Percentiles rank a stretch among this genome's conserved stretches.
These are phyloP conservation scores for Geum urbanum DNA, from an alignment of 306 rosid genomes.

Conservation along the genomic window DNA sequence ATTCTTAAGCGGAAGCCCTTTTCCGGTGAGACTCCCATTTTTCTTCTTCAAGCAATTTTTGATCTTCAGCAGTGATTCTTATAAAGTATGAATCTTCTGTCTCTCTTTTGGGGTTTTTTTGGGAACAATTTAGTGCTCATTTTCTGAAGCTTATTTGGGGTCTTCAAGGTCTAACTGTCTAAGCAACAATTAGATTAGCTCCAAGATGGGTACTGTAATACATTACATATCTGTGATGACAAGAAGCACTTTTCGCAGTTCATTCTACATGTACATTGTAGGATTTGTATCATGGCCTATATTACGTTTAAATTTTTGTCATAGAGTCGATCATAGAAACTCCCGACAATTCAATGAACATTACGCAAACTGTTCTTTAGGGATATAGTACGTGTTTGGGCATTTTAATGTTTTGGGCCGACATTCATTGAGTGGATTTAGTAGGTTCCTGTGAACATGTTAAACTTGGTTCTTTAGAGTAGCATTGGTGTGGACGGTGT, in stretches of 20 bases:
- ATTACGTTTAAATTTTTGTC: neutral
- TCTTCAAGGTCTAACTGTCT: neutral
- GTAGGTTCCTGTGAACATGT: neutral
- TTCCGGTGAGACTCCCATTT: slow-evolving; percentile 38
- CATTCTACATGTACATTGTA: neutral
- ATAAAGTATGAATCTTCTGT: neutral
- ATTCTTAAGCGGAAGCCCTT: slow-evolving; percentile 89
- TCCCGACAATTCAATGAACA: neutral
- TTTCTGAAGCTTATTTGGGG: neutral
- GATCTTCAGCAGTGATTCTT: neutral
- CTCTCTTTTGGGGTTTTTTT: neutral
- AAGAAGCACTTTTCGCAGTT: neutral
- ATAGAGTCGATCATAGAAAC: neutral
- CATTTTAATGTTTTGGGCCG: neutral
- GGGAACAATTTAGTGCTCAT: neutral
- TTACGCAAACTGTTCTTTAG: neutral
- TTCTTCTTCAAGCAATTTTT: neutral
- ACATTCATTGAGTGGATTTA: neutral
- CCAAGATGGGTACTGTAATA: neutral
- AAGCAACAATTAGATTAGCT: neutral
- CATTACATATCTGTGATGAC: neutral
- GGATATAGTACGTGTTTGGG: neutral
- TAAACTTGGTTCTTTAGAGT: neutral
- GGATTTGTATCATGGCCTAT: neutral
- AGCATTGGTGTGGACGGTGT: neutral